phyloP scores from a whole-genome alignment of 139 green algal species.

The Zygnema circumcarinatum region DNA sequence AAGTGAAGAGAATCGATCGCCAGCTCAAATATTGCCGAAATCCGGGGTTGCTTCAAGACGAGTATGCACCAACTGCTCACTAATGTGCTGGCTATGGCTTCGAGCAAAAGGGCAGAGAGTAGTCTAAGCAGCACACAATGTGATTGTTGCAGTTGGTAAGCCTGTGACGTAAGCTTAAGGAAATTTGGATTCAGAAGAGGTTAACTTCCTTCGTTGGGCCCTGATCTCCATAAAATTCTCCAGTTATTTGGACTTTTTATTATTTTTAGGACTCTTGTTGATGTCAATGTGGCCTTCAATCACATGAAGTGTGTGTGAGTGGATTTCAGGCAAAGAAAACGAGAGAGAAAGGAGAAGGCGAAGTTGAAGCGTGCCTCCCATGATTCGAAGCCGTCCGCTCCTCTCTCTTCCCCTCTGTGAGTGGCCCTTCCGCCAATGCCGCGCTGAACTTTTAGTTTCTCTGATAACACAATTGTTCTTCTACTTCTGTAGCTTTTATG shows the following conservation, averaged over 20 bases:
- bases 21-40: constrained; percentile 50
- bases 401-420: neutral
- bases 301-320: neutral
- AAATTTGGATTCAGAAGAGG: neutral
- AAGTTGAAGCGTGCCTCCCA: constrained; percentile 16
- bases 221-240: neutral
- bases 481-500: neutral
- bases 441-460: neutral
- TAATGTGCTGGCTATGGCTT: neutral
- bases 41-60: constrained; percentile 27
- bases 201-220: neutral
- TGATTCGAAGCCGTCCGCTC: neutral
- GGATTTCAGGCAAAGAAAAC: neutral
- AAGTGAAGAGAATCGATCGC: constrained; percentile 25
- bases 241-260: too few relatives aligned
- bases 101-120: neutral
- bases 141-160: neutral
- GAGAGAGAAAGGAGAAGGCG: neutral
- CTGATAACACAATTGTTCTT: neutral
- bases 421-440: neutral
- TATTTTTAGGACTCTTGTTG: neutral
- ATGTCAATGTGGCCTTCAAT: neutral
- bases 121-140: neutral
- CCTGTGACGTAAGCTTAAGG: neutral
- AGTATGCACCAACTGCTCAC: neutral